Conservation (phyloP, 2,329 filamentous ascomycete species). For the Fusarium tuaranense region DNA sequence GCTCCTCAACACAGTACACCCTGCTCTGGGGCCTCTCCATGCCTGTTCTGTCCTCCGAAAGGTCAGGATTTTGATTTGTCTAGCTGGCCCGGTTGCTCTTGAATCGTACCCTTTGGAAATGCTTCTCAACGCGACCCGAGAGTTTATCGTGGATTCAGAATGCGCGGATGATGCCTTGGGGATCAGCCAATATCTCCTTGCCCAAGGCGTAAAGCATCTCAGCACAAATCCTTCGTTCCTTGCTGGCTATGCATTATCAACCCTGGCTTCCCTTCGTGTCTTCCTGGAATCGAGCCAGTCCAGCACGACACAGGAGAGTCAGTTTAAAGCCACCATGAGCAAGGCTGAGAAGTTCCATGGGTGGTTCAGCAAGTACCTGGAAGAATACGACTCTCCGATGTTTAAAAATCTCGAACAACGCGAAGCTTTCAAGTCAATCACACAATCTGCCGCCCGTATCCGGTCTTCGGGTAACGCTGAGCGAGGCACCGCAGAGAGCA, state of each 20-base stretch:
- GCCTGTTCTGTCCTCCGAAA: constrained; percentile 89
- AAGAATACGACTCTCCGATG: constrained; percentile 66
- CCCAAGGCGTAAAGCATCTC: constrained; percentile 75
- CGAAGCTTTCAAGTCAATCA: constrained; percentile 74
- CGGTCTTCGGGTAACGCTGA: constrained; percentile 76
- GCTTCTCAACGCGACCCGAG: constrained; percentile 83
- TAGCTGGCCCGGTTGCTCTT: constrained; percentile 80
- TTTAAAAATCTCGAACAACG: constrained; percentile 63
- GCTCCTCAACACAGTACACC: constrained; percentile 83
- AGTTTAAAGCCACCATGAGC: constrained; percentile 80
- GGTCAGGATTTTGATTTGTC: constrained; percentile 81
- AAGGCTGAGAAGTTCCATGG: constrained; percentile 80
- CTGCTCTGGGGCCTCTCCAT: constrained; percentile 86
- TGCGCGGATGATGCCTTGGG: constrained; percentile 93
- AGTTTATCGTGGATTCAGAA: constrained; percentile 83
- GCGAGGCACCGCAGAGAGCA: constrained; percentile 79
- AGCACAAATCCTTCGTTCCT: constrained; percentile 77
- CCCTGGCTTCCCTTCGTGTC: constrained; percentile 80
- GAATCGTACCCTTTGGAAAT: constrained; percentile 89
- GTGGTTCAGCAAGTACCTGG: constrained; percentile 81
- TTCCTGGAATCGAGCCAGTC: constrained; percentile 82
- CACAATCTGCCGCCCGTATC: constrained; percentile 75
- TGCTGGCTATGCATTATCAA: constrained; percentile 82
- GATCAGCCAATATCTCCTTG: constrained; percentile 85
- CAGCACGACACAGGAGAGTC: constrained; percentile 86